These are phyloP conservation scores for Dionaea muscipula DNA, from an alignment of 179 eudicot genomes.

Conservation along the genomic window DNA sequence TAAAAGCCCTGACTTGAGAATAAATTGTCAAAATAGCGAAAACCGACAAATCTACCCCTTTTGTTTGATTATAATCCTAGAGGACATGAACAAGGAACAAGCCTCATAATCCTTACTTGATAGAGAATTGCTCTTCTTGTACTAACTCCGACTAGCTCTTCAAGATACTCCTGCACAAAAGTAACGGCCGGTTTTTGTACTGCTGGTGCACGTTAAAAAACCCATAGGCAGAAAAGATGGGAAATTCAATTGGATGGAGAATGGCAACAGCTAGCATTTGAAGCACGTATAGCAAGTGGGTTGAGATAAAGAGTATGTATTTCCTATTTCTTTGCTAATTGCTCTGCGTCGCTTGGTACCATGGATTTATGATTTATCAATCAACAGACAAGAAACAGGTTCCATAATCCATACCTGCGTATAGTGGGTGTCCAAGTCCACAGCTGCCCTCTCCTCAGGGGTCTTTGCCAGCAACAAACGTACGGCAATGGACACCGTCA, in stretches of 20 bases:
- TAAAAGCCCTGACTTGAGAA: no score
- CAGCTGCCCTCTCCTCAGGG: constrained; percentile 95
- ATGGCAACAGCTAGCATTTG: no score
- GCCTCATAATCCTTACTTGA: constrained; percentile 42
- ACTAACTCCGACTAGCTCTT: constrained; percentile 50
- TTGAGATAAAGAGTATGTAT: no score
- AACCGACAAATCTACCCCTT: no score
- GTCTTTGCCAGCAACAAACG: constrained; percentile 89
- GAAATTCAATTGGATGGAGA: no score
- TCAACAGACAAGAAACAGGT: background rate
- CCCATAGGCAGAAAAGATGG: no score
- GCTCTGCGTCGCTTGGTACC: background rate
- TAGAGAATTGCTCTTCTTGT: constrained; percentile 67
- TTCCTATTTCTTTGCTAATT: no score
- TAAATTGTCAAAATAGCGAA: no score
- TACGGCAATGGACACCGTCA: constrained; percentile 58
- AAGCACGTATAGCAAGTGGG: no score
- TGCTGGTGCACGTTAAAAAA: no score
- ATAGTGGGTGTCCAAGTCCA: constrained; percentile 95
- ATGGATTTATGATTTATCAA: background rate
- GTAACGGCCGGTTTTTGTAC: background rate
- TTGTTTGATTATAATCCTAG: no score
- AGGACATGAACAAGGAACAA: background rate
- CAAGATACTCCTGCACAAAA: constrained; percentile 73
- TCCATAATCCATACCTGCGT: constrained; percentile 59